Evolutionary conservation across 306 rosid species (phyloP), one percentile per base, ranked within the genome.

Genomic region (Ammopiptanthus mongolicus): DNA sequence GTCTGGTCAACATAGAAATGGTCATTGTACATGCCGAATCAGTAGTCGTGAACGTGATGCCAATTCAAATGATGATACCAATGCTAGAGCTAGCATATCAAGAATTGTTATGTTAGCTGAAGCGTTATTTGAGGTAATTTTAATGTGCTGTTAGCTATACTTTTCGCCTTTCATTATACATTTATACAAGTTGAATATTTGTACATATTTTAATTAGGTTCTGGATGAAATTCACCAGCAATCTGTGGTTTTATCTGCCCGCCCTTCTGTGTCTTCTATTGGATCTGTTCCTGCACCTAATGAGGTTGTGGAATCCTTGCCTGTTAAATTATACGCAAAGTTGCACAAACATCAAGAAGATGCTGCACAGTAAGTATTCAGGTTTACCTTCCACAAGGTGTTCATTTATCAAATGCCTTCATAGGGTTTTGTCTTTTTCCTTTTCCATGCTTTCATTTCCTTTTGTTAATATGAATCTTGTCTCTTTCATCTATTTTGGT

Each of bases 161-260:
- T 53, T 65, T 55, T 65, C 10, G 72, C 37, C 51, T 18, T 79
- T 85, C 60, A 44, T 36, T 48, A 48, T 62, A 70, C 62, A 22
- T 87, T 82, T 85, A 86, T 84, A 42, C 84, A 57, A 77, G 76
- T 86, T 92, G 84, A 90, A 89, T 79, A 63, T 47, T 79, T 87
- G 34, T 79, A 78, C 85, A 68, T 85, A 87, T 82, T 77, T 86
- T 90, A 80, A 96, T 86, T 96, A 96, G 99, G 99, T 96, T 90
- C 97, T 96, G 98, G 99, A 96, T 96, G 99, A 96, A 89, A 96
- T 96, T 90, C 99, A 96, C 90, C 99, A 96, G 98, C 99, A 96
- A 88, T 90, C 99, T 48, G 96, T 87, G 66, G 99, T 95, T 82
- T 84, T 92, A 78, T 88, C 99, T 58, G 86, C 99, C 70, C 98